Evolutionary conservation across 1,284 basidiomycete genomes (phyloP).

Genomic region (Tylopilus sp.): DNA sequence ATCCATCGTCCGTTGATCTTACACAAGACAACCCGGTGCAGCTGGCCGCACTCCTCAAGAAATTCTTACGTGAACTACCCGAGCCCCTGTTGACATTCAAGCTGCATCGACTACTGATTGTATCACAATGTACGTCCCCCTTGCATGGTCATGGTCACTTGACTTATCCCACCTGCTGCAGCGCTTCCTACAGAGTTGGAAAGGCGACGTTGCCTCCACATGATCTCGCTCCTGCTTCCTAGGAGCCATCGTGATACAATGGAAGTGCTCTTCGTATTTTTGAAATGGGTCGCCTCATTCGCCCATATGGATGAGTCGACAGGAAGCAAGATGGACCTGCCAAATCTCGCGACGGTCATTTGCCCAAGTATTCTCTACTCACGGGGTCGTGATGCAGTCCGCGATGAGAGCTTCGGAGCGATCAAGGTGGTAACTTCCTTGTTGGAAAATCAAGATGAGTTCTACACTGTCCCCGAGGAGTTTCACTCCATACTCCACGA

Average conservation of each 20-base stretch:
- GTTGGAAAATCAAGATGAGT: conserved; percentile 93
- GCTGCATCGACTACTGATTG: conserved; percentile 85
- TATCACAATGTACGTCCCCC: conserved; percentile 72
- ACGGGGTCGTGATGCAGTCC: conserved; percentile 80
- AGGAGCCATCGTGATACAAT: conserved; percentile 95
- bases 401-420: conserved; percentile 92
- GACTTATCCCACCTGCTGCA: conserved; percentile 33
- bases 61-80: conserved; percentile 94
- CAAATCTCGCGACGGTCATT: conserved; percentile 97
- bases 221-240: conserved; percentile 85
- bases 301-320: conserved; percentile 98
- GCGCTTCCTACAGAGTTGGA: conserved; percentile 77
- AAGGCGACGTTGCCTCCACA: conserved; percentile 80
- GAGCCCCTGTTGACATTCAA: conserved; percentile 96
- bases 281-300: conserved; percentile 99
- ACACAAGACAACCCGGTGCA: conserved; percentile 97
- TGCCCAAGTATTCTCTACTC: conserved; percentile 93
- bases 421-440: conserved; percentile 83
- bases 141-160: conserved; percentile 1
- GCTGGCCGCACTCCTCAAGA: conserved; percentile 93
- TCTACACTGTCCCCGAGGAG: conserved; percentile 85
- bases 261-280: conserved; percentile 97
- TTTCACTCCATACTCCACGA: conserved; percentile 79
- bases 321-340: conserved; percentile 97
- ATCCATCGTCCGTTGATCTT: conserved; percentile 85